A percentile compares a stretch with the other conserved stretches of the same genome.
Evolutionary conservation across 352 stramenopile genomes (phyloP).

Genomic region (Aphanomyces cochlioides): DNA sequence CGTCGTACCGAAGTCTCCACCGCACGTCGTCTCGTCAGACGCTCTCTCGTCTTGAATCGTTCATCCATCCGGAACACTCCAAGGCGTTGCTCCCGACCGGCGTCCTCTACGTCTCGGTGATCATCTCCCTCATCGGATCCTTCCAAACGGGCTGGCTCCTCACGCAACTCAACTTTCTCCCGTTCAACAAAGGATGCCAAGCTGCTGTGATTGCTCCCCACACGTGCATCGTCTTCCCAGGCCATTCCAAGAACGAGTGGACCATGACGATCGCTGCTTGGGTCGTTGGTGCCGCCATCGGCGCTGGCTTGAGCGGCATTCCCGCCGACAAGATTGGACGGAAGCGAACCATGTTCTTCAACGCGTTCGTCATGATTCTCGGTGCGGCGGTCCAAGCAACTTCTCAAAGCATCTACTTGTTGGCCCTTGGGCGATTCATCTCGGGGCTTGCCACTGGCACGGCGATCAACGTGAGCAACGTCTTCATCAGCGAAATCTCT

Average conservation of each 20-base stretch:
- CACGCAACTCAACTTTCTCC: constrained; percentile 59
- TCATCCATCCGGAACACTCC: constrained; percentile 22
- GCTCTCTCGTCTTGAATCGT: constrained; percentile 20
- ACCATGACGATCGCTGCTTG: constrained; percentile 41
- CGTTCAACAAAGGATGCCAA: constrained; percentile 38
- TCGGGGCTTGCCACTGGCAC: constrained; percentile 52
- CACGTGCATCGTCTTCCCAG: constrained; percentile 37
- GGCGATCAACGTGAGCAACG: constrained; percentile 42
- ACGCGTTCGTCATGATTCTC: constrained; percentile 47
- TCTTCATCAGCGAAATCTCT: constrained; percentile 52
- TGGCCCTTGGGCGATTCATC: constrained; percentile 42
- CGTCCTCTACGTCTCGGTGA: constrained; percentile 45
- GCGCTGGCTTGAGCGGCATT: constrained; percentile 13
- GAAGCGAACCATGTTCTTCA: constrained; percentile 40
- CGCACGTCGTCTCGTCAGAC: constrained; percentile 3
- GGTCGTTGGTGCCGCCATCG: constrained; percentile 35
- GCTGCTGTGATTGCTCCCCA: background rate
- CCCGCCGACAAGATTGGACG: constrained; percentile 43
- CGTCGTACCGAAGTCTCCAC: background rate
- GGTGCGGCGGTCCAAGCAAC: constrained; percentile 39
- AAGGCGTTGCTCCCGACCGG: constrained; percentile 5
- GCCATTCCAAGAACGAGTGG: constrained; percentile 42
- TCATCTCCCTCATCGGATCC: constrained; percentile 47
- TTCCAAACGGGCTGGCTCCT: constrained; percentile 58
- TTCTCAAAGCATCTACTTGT: constrained; percentile 40